A percentile compares a stretch with the other conserved stretches of the same genome.
phyloP scores from a whole-genome alignment of 257 asterid species.

The Prunella vulgaris region DNA sequence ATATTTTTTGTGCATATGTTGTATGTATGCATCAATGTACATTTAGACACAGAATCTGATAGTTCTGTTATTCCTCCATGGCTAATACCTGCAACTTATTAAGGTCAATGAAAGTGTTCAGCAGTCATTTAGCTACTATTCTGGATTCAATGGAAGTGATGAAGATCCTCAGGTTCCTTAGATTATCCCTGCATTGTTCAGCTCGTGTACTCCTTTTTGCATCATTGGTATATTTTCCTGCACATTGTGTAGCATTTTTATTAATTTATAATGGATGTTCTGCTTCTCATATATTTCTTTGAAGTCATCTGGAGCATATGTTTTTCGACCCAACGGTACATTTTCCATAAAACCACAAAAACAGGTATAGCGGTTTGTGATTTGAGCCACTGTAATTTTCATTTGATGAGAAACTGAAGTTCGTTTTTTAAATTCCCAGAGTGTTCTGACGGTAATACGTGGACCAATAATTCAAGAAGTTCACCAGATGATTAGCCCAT shows the following conservation, averaged over 20 bases:
- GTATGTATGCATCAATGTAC: neutral
- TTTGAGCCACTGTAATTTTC: neutral
- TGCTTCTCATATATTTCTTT: conserved; percentile 8
- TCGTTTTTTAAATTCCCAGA: conserved; percentile 26
- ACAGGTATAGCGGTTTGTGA: conserved; percentile 34
- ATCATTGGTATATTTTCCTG: neutral
- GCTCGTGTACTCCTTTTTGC: conserved; percentile 5
- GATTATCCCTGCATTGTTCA: conserved; percentile 9
- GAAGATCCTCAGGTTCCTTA: conserved; percentile 46
- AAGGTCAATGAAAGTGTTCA: conserved; percentile 52
- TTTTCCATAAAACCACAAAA: conserved; percentile 33
- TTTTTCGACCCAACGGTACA: conserved; percentile 69
- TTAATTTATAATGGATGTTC: neutral
- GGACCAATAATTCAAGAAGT: conserved; percentile 72
- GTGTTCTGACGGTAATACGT: conserved; percentile 38
- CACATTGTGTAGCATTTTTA: neutral
- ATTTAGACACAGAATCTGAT: neutral
- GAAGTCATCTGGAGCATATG: conserved; percentile 75
- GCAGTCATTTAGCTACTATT: conserved; percentile 57
- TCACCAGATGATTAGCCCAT: conserved; percentile 59
- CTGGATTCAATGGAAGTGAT: conserved; percentile 57
- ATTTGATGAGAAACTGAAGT: conserved; percentile 12
- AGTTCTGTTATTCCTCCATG: conserved; percentile 14
- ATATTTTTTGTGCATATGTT: neutral
- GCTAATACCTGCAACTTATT: conserved; percentile 16